Percentiles rank a stretch among this genome's conserved stretches.
These are phyloP conservation scores for Berberis vulgaris DNA, from an alignment of 164 flowering plant genomes.

Conservation along the genomic window DNA sequence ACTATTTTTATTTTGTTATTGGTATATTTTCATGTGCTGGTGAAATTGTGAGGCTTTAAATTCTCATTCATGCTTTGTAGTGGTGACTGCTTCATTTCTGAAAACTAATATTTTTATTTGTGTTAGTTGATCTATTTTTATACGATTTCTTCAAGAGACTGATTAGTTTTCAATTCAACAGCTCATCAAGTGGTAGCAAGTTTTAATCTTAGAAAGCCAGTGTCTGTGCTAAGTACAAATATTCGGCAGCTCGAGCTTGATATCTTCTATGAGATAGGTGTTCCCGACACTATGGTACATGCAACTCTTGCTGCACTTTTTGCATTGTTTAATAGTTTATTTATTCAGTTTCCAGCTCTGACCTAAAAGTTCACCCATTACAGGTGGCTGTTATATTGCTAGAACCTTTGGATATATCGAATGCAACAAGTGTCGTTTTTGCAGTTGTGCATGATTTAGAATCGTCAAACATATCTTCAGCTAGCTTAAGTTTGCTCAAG, in stretches of 20 bases:
- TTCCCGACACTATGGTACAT: conserved; percentile 32
- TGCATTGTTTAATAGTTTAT: not conserved
- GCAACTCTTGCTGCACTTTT: not conserved
- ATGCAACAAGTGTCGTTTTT: conserved; percentile 63
- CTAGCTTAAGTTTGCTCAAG: conserved; percentile 53
- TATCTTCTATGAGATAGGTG: conserved; percentile 51
- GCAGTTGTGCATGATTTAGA: conserved; percentile 49
- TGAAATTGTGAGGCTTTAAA: not conserved
- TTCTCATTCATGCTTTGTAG: not conserved
- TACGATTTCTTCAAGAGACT: not conserved
- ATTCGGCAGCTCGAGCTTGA: conserved; percentile 45
- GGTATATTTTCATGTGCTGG: not conserved
- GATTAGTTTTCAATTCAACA: conserved; percentile 24
- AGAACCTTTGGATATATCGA: conserved; percentile 38
- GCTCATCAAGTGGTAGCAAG: conserved; percentile 74
- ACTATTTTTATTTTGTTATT: too few relatives aligned
- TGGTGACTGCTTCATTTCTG: not conserved
- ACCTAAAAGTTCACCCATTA: conserved; percentile 13
- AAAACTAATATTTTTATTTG: not conserved
- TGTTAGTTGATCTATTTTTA: not conserved
- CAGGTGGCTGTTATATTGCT: conserved; percentile 67
- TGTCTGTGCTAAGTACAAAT: conserved; percentile 47
- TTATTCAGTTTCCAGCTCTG: not conserved
- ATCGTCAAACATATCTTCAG: conserved; percentile 25
- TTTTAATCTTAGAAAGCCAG: conserved; percentile 47